phyloP scores from a whole-genome alignment of 2,329 filamentous ascomycete species.

The Fusarium buharicum region DNA sequence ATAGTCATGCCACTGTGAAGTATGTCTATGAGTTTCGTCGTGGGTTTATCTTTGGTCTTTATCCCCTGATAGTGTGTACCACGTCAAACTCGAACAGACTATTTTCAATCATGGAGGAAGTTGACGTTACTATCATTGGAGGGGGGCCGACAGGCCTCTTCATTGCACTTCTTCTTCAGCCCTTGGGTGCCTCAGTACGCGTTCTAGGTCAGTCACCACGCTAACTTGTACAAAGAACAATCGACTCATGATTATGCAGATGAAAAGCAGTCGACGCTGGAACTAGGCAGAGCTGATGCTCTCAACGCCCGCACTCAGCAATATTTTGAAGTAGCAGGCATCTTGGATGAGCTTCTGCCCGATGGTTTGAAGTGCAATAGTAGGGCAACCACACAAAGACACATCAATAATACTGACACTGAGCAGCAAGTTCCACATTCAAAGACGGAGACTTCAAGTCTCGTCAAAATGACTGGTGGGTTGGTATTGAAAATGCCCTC shows the following conservation, averaged over 20 bases:
- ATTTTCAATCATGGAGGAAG: slow-evolving; percentile 10
- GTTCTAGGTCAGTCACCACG: slow-evolving; percentile 48
- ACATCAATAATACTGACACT: neutral
- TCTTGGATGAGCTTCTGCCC: slow-evolving; percentile 55
- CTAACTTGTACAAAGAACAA: fast-evolving
- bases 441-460: slow-evolving; percentile 59
- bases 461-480: slow-evolving; percentile 61
- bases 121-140: slow-evolving; percentile 24
- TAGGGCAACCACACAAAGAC: slow-evolving; percentile 35
- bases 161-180: slow-evolving; percentile 55
- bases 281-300: slow-evolving; percentile 59
- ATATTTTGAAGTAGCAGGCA: slow-evolving; percentile 57
- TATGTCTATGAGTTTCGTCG: no score
- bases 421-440: slow-evolving; percentile 58
- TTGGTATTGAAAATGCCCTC: slow-evolving; percentile 55
- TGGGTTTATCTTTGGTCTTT: neutral
- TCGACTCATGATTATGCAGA: slow-evolving; percentile 44
- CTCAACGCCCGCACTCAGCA: slow-evolving; percentile 62
- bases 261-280: slow-evolving; percentile 52
- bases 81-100: neutral
- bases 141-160: slow-evolving; percentile 60
- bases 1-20: neutral
- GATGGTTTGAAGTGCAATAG: slow-evolving; percentile 61
- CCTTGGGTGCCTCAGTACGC: slow-evolving; percentile 54
- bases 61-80: neutral